Conservation (phyloP, 1,284 basidiomycete genomes). For the Anthracocystis panici-leucophaei region DNA sequence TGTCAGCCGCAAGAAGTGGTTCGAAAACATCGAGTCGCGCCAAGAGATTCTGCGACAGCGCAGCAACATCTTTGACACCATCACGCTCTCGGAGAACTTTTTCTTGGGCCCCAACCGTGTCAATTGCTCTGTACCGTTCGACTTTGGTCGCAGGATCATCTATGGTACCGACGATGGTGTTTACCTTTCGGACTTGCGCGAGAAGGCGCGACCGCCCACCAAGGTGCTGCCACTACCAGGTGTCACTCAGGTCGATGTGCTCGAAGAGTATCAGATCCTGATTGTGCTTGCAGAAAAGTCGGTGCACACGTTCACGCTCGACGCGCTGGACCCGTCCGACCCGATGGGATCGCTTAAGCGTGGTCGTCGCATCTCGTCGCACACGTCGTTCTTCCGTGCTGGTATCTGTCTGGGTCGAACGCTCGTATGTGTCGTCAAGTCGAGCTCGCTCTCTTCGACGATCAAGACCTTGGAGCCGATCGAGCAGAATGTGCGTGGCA, state of each 20-base stretch:
- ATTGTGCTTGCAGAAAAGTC: slow-evolving; percentile 90
- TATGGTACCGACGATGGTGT: slow-evolving; percentile 98
- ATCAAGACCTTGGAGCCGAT: slow-evolving; percentile 98
- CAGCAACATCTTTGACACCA: slow-evolving; percentile 87
- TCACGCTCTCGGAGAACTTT: slow-evolving; percentile 86
- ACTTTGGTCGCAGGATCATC: slow-evolving; percentile 85
- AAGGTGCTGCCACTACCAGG: slow-evolving; percentile 90
- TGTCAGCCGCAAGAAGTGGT: slow-evolving; percentile 90
- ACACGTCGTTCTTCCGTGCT: slow-evolving; percentile 98
- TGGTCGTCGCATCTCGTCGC: slow-evolving; percentile 93
- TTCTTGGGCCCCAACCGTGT: slow-evolving; percentile 82
- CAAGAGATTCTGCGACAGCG: slow-evolving; percentile 86
- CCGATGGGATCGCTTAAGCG: slow-evolving; percentile 90
- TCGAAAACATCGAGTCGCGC: slow-evolving; percentile 90
- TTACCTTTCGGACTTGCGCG: slow-evolving; percentile 87
- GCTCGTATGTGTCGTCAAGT: slow-evolving; percentile 98
- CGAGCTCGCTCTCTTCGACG: slow-evolving; percentile 90
- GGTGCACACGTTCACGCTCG: slow-evolving; percentile 95
- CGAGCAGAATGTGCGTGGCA: slow-evolving; percentile 82
- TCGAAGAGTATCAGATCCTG: slow-evolving; percentile 95
- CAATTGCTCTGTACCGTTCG: slow-evolving; percentile 93
- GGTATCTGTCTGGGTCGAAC: slow-evolving; percentile 92
- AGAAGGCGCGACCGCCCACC: slow-evolving; percentile 79
- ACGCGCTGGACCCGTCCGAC: slow-evolving; percentile 89
- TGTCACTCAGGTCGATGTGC: slow-evolving; percentile 93